Evolutionary conservation across 2,329 filamentous ascomycete species (phyloP).

Genomic region (Coniochaeta sp.): DNA sequence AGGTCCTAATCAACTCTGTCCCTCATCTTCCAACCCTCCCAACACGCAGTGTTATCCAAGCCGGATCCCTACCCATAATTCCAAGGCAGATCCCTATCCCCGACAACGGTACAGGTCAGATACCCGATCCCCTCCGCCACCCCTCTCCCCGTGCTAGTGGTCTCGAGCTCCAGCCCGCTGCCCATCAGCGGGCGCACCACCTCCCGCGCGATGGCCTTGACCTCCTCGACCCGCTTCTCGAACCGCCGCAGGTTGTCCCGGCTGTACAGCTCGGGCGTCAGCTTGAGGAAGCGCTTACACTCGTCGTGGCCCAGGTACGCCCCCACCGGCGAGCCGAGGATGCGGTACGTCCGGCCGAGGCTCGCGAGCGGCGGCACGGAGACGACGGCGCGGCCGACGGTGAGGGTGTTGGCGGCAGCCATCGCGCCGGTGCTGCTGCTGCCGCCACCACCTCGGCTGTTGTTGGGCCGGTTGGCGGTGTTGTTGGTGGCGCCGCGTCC

Average conservation of each 20-base stretch:
- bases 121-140: slow-evolving; percentile 37
- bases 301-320: slow-evolving; percentile 77
- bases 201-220: slow-evolving; percentile 78
- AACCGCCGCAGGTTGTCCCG: slow-evolving; percentile 81
- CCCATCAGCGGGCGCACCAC: slow-evolving; percentile 80
- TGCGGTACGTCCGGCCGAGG: slow-evolving; percentile 67
- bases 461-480: slow-evolving; percentile 8
- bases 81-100: slow-evolving; percentile 45
- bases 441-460: slow-evolving; percentile 11
- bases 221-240: slow-evolving; percentile 79
- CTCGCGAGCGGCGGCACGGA: slow-evolving; percentile 44
- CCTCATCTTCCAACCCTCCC: neutral
- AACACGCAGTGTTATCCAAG: neutral
- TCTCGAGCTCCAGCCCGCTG: slow-evolving; percentile 66
- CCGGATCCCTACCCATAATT: slow-evolving; percentile 18
- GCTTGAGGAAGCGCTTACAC: slow-evolving; percentile 82
- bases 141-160: slow-evolving; percentile 13
- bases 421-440: slow-evolving; percentile 8
- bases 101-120: slow-evolving; percentile 42
- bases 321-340: slow-evolving; percentile 57
- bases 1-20: neutral
- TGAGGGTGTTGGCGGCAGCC: slow-evolving; percentile 13
- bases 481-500: slow-evolving; percentile 5
- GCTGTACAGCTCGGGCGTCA: slow-evolving; percentile 74
- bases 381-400: slow-evolving; percentile 22